Base-by-base conservation (phyloP, 495 filamentous ascomycete species). In the Tuber brumale region DNA sequence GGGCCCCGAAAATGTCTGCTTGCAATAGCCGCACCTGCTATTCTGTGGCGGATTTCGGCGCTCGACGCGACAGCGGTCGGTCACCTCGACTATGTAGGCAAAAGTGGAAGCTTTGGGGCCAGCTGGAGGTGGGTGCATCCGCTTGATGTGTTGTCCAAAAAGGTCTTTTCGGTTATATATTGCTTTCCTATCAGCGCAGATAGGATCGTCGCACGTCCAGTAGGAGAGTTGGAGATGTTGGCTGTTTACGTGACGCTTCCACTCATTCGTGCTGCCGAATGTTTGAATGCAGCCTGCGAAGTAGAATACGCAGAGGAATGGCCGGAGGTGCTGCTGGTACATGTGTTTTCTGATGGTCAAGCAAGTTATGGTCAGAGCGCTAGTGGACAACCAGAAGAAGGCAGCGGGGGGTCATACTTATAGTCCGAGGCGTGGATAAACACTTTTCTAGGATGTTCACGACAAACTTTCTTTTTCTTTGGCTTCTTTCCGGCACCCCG, bases 131-230 rank as follows among this genome's bases (percentile, higher is more conserved):
- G 87, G 86, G 80, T 98, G 95, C 94, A 97, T 97, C 70, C 95
- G 92, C n/a, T 93, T 91, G 18, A 96, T 87, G 81, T 98, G 95
- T 80, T 97, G 94, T 0, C 92, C 95, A 86, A 94, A 97, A 39
- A 97, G 89, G 79, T 97, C 94, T 83, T 97, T 97, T 78, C 94
- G 91, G 84, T 96, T 95, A 86, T 97, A 97, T 82, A 92, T 90
- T 73, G 92, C 91, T 44, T 84, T 81, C 71, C 81, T 80, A 43
- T 87, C 83, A 72, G 85, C 88, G 83, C 92, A 93, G 12, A 85
- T 83, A 69, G 88, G 89, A 42, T 92, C 86, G 73, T 92, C 88
- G 85, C 95, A 98, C 77, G 91, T 87, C 88, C 91, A 98, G 85
- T 92, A 93, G 70, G 89, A 86, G n/a, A n/a, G n/a, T n/a, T 90